These are phyloP conservation scores for Salix dunnii DNA, from an alignment of 345 rosid genomes.

Conservation along the genomic window DNA sequence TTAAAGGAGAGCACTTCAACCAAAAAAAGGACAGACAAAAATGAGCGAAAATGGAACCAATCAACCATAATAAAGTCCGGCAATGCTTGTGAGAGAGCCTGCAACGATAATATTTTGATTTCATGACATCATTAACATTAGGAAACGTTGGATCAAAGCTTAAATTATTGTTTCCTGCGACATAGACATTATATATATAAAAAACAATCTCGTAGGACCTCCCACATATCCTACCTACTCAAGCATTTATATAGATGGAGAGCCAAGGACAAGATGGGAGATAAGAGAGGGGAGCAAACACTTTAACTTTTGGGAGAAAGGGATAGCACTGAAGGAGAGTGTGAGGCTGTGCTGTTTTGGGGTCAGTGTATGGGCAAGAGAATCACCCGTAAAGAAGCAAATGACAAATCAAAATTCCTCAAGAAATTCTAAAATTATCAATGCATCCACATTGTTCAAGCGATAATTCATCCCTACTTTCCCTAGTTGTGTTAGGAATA, in stretches of 20 bases:
- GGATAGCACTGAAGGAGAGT: neutral
- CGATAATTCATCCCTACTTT: too few relatives aligned
- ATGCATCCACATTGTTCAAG: too few relatives aligned
- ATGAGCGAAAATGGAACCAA: neutral
- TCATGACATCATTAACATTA: slow-evolving; percentile 10
- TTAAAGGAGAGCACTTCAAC: neutral
- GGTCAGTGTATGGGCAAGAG: neutral
- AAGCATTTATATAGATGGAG: too few relatives aligned
- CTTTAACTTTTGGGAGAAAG: neutral
- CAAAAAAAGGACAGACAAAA: neutral
- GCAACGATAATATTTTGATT: slow-evolving; percentile 1
- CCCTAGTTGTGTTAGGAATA: too few relatives aligned
- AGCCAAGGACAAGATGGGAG: neutral
- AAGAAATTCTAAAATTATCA: too few relatives aligned
- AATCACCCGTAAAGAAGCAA: neutral
- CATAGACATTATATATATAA: slow-evolving; percentile 17
- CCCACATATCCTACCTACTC: neutral
- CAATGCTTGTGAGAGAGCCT: neutral
- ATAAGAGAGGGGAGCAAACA: neutral
- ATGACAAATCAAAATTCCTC: neutral
- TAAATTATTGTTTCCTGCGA: slow-evolving; percentile 23
- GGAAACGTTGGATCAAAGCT: neutral
- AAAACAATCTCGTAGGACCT: slow-evolving; percentile 6
- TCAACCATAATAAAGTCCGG: neutral
- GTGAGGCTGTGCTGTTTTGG: neutral